Percentiles rank a stretch among this genome's conserved stretches.
phyloP scores from a whole-genome alignment of 1,284 basidiomycete genomes.

The Cryptococcus sp. region DNA sequence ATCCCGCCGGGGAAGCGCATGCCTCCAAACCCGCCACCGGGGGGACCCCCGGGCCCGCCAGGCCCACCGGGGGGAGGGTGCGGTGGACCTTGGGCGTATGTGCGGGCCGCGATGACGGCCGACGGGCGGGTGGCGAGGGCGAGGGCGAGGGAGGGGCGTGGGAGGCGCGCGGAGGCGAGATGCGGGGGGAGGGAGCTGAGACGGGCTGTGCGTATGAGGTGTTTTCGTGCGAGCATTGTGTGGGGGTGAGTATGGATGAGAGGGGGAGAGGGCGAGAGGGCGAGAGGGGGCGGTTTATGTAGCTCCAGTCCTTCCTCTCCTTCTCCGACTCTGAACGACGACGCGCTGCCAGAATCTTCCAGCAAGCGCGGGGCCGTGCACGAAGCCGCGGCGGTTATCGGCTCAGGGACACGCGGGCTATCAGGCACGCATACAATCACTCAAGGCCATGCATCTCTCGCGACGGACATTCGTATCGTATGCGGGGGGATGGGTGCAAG shows the following conservation, averaged over 20 bases:
- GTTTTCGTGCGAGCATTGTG: slow-evolving; percentile 19
- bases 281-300: too few relatives aligned
- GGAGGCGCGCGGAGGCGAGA: slow-evolving; percentile 7
- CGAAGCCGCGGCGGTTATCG: neutral
- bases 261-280: too few relatives aligned
- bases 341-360: too few relatives aligned
- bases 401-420: neutral
- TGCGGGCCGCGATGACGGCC: slow-evolving; percentile 3
- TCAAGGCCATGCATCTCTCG: too few relatives aligned
- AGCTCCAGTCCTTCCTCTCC: too few relatives aligned
- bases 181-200: slow-evolving; percentile 3
- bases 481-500: too few relatives aligned
- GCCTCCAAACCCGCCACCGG: slow-evolving; percentile 24
- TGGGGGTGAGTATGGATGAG: neutral
- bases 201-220: slow-evolving; percentile 13
- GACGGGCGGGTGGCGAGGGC: neutral
- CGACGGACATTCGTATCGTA: too few relatives aligned
- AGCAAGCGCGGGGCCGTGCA: too few relatives aligned
- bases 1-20: slow-evolving; percentile 36
- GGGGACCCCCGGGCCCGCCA: slow-evolving; percentile 21
- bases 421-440: neutral
- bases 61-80: slow-evolving; percentile 20
- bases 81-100: slow-evolving; percentile 28
- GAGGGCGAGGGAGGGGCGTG: neutral
- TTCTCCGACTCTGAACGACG: too few relatives aligned